Percentiles rank a stretch among this genome's conserved stretches.
phyloP scores from a whole-genome alignment of 345 rosid genomes.

The Draba incana region DNA sequence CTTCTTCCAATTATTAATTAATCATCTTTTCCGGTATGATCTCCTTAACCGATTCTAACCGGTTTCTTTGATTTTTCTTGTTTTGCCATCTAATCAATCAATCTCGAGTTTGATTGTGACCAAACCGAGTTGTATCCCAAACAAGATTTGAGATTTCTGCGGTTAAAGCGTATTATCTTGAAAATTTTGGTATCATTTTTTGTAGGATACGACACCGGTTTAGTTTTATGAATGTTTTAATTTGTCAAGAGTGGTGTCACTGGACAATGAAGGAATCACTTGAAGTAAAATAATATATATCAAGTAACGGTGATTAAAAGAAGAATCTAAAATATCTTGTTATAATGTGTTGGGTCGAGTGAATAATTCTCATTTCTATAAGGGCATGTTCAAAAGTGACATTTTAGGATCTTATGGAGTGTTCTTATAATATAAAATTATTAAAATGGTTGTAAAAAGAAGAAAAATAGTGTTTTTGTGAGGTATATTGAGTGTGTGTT shows the following conservation, averaged over 20 bases:
- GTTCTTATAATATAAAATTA: too few relatives aligned
- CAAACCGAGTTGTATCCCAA: background rate
- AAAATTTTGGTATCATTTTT: too few relatives aligned
- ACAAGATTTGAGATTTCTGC: background rate
- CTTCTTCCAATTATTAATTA: background rate
- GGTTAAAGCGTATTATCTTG: background rate
- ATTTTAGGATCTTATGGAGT: too few relatives aligned
- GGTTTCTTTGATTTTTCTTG: background rate
- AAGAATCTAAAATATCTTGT: background rate
- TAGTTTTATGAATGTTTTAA: too few relatives aligned
- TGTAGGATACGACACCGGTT: too few relatives aligned
- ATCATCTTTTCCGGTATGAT: constrained; percentile 7
- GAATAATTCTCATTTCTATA: background rate
- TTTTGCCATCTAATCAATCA: background rate
- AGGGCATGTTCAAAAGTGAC: too few relatives aligned
- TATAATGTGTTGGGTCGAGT: background rate
- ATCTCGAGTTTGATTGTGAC: background rate
- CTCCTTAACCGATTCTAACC: constrained; percentile 10
- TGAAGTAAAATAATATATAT: too few relatives aligned
- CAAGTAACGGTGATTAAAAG: constrained; percentile 1
- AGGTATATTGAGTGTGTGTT: too few relatives aligned
- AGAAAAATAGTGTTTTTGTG: too few relatives aligned
- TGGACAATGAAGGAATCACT: background rate
- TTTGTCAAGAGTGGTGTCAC: background rate
- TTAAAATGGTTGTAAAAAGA: too few relatives aligned